Conservation (phyloP, 768 basidiomycete species). For the Boletales sp. region DNA sequence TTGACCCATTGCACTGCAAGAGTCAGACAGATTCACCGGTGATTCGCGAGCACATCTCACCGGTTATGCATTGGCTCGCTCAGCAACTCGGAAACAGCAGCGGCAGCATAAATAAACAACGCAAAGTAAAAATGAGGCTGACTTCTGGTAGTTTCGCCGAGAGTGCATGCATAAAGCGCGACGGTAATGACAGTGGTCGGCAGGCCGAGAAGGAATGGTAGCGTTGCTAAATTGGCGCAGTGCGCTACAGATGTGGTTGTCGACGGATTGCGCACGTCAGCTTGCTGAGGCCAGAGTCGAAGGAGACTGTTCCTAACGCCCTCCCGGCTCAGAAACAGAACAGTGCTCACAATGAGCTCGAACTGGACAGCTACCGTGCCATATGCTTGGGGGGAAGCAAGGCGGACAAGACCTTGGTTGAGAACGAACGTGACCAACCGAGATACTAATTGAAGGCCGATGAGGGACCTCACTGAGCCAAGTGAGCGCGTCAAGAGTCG, state of each 20-base stretch:
- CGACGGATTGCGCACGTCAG: background rate
- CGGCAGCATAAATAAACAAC: slow-evolving; percentile 65
- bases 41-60: slow-evolving; percentile 35
- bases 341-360: slow-evolving; percentile 85
- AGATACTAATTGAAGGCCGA: slow-evolving; percentile 83
- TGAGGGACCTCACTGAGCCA: slow-evolving; percentile 57
- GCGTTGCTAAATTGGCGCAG: slow-evolving; percentile 46
- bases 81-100: slow-evolving; percentile 73
- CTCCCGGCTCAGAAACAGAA: slow-evolving; percentile 91
- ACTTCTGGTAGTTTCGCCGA: slow-evolving; percentile 48
- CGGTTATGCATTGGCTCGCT: slow-evolving; percentile 81
- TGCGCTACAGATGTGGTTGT: slow-evolving; percentile 11
- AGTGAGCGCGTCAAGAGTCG: slow-evolving; percentile 31
- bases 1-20: slow-evolving; percentile 61
- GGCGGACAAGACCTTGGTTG: slow-evolving; percentile 83
- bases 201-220: slow-evolving; percentile 69
- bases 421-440: slow-evolving; percentile 82
- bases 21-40: slow-evolving; percentile 15
- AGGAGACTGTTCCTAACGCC: slow-evolving; percentile 85
- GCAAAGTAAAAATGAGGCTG: slow-evolving; percentile 67
- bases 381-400: slow-evolving; percentile 81
- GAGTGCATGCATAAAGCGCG: slow-evolving; percentile 49
- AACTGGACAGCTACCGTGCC: slow-evolving; percentile 93
- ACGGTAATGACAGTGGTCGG: slow-evolving; percentile 56
- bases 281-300: slow-evolving; percentile 40